phyloP scores from a whole-genome alignment of 768 basidiomycete species.

The Chlorophyllum brunneum region DNA sequence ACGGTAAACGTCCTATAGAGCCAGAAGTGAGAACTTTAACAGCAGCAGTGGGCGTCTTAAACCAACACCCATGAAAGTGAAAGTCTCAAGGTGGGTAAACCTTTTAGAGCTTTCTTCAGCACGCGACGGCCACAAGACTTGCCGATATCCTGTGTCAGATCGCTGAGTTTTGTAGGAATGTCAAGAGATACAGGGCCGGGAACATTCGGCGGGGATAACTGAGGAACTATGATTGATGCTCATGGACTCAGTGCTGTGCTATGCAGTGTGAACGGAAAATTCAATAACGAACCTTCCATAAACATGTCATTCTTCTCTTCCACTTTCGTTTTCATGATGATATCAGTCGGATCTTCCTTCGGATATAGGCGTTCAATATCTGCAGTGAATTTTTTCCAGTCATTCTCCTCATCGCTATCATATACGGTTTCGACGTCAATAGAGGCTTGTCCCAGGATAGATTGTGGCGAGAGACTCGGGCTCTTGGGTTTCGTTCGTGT shows the following conservation, averaged over 20 bases:
- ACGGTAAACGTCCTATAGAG: constrained; percentile 7
- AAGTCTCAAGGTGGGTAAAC: constrained; percentile 53
- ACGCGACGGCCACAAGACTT: constrained; percentile 22
- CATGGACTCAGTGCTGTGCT: background rate
- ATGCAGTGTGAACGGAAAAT: background rate
- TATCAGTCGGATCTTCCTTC: constrained; percentile 20
- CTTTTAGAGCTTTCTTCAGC: constrained; percentile 50
- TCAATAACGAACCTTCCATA: constrained; percentile 50
- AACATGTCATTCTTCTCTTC: constrained; percentile 45
- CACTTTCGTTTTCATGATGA: constrained; percentile 53
- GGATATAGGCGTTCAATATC: constrained; percentile 29
- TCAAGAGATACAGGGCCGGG: constrained; percentile 30
- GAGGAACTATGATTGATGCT: constrained; percentile 42
- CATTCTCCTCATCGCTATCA: constrained; percentile 14
- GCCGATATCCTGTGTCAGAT: background rate
- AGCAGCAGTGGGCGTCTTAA: background rate
- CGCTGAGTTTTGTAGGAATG: constrained; percentile 22
- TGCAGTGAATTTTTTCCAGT: constrained; percentile 19
- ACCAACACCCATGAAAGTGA: constrained; percentile 69
- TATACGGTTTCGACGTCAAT: background rate
- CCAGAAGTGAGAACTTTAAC: background rate
- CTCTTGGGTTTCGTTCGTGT: background rate
- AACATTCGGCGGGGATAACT: constrained; percentile 48
- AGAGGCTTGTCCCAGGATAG: constrained; percentile 14
- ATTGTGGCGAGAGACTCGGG: constrained; percentile 4